Base-by-base conservation (phyloP, 1,284 basidiomycete genomes). In the Papiliotrema terrestris region DNA sequence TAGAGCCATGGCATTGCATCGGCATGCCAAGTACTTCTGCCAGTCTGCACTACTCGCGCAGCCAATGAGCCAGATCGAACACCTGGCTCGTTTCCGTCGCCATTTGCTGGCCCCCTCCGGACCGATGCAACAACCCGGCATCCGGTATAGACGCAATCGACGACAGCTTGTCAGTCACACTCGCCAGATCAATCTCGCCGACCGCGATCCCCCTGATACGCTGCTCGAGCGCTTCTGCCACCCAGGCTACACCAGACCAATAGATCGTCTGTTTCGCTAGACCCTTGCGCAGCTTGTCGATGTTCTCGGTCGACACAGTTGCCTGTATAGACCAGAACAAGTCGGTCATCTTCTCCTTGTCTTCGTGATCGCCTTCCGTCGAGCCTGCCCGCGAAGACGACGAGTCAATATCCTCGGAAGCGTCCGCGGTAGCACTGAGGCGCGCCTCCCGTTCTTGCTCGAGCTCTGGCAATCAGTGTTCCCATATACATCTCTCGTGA, bases 161-260 rank as follows among this genome's bases (percentile, higher is more conserved):
- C 17, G 46, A 19, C 22, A 58, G 48, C 29, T 58, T 52, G 41
- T 63, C 63, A 41, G 53, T 61, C 42, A 66, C 55, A 3, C 22
- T 46, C 4, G 36, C 54, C 6, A 65, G 51, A 44, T 65, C 63
- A 19, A 65, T 50, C 14, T 65, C 59, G 45, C 49, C 48, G n/a
- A 46, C 54, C 23, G 41, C 50, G 17, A 63, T 59, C 9, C 63
- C 63, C 26, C 36, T 32, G 3, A 60, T 50, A 15, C 63, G 52
- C 49, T 65, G 63, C 29, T 46, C 53, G 39, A 65, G 56, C 23
- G 61, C 54, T 38, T 60, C 59, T 5, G 57, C 59, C 2, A 65
- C 56, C 63, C 63, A 65, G 4, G 42, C 50, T 2, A 52, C 32
- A n/a, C 50, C 50, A 36, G 42, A 36, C 50, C 50, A 52, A 23